Base-by-base conservation (phyloP, 2,329 filamentous ascomycete species). In the Xylariaceae sp. region DNA sequence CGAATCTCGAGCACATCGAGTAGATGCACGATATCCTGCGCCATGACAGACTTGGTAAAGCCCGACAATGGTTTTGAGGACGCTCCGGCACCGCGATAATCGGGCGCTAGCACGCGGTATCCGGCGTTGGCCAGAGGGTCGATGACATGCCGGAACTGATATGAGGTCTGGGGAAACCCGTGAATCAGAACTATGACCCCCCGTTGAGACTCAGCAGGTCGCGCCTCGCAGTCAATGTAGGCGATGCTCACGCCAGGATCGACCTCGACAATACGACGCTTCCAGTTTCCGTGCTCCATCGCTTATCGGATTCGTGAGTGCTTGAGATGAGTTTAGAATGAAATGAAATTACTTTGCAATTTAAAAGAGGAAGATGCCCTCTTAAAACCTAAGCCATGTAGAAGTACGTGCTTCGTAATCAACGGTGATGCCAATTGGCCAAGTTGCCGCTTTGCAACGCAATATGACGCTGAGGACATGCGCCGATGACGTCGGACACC, bases 131-230 rank as follows among this genome's bases (percentile, higher is more conserved):
- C 43, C 9, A 69, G 49, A 7, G 62, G 64, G 1, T 49, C 51
- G 30, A 67, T 64, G 15, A 66, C 62, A 37, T 64, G 59, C 4
- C 66, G 64, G 44, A 64, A 69, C 47, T 68, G 69, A 44, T 71
- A 69, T 3, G 64, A 67, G 6, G 69, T 70, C 47, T 73, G 62
- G 2, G 70, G 69, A 43, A 69, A 73, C 44, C 69, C 69, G 42
- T 73, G 69, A 29, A 74, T 66, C 16, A 72, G 61, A 13, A 72
- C 50, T n/a, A 70, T 63, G 12, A 58, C 55, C 18, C 65, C 65
- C 49, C 61, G 38, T 19, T 44, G 17, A 17, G 37, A 17, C 61
- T 19, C 42, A 17, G 39, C 38, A 16, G 9, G 38, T 11, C 35
- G 41, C 8, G 49, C 38, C 12, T 43, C 36, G 19, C 43, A 44